Base-by-base conservation (phyloP, 83 land plant species). In the Picea mariana region DNA sequence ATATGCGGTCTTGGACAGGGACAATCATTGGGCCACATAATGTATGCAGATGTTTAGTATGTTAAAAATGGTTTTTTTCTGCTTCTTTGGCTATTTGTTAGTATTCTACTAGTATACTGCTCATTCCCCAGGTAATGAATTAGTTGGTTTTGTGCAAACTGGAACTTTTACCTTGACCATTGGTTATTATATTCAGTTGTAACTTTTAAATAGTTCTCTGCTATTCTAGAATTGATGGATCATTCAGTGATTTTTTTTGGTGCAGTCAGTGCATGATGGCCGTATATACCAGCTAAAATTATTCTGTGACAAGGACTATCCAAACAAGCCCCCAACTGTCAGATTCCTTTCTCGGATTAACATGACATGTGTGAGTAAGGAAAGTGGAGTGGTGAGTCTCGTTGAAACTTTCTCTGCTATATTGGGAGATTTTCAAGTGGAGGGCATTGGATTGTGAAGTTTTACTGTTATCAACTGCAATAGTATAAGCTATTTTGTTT, bases 21-120 rank as follows among this genome's bases (percentile, higher is more conserved):
- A 93, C 94, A 79, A 91, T 93, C 38, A 90, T 93, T 55, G 94
- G 95, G n/a, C 95, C 92, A 15, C 88, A 85, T 79, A 92, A 87
- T 90, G 94, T 93, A 72, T 58, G 84, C 63, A 26, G 34, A 31
- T 77, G 61, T 77, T 55, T 77, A 66, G 79, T 73, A 75, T 75
- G 58, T 11, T 44, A 21, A 18, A 47, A 47, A 75, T 44, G 27
- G 59, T 75, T 75, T 47, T 52, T 73, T 11, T 42, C 55, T 47
- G 18, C 5, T 69, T 11, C 66, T 58, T 23, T 83, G 38, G 58
- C 23, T 40, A 16, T 34, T 55, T 65, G 31, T 34, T 52, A 55
- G 9, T 15, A 60, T 49, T 11, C 58, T 55, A 11, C 58, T 55
- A 55, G 58, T 12, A 11, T 55, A 12, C 0, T 12, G 49, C 8